Conservation (phyloP, 176 grass and related monocot genomes). For the Bolboschoenus planiculmis region DNA sequence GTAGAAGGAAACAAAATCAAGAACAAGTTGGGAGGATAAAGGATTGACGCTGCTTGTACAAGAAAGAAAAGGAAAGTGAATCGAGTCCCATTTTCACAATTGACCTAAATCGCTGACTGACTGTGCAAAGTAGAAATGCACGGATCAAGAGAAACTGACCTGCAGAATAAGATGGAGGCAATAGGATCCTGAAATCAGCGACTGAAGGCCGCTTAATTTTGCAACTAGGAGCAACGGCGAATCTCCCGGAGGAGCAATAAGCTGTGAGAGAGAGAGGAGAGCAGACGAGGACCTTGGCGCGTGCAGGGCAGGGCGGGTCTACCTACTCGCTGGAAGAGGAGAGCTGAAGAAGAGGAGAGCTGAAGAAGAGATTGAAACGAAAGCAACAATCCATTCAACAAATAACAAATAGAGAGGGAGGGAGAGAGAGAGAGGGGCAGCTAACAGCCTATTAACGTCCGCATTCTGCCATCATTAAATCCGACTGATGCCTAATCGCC, state of each 20-base stretch:
- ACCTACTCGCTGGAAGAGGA: neutral
- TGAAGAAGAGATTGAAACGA: constrained; percentile 16
- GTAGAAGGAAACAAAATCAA: neutral
- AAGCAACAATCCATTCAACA: constrained; percentile 36
- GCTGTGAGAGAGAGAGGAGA: neutral
- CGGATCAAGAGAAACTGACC: constrained; percentile 8
- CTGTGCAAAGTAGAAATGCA: constrained; percentile 1
- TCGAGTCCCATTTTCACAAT: neutral
- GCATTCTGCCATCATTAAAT: constrained; percentile 14
- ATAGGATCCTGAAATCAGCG: neutral
- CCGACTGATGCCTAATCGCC: neutral
- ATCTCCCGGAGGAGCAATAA: neutral
- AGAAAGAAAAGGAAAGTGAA: neutral
- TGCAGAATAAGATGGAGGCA: neutral
- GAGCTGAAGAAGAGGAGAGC: neutral
- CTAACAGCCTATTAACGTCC: neutral
- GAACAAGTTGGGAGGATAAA: constrained; percentile 1
- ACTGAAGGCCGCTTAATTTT: neutral
- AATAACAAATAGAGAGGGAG: neutral
- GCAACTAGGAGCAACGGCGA: neutral
- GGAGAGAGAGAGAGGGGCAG: neutral
- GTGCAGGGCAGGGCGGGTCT: neutral
- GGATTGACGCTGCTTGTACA: neutral
- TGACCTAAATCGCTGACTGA: neutral
- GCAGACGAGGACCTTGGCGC: neutral